Evolutionary conservation across 495 filamentous ascomycete species (phyloP).

Genomic region (Achaetomiella virescens): DNA sequence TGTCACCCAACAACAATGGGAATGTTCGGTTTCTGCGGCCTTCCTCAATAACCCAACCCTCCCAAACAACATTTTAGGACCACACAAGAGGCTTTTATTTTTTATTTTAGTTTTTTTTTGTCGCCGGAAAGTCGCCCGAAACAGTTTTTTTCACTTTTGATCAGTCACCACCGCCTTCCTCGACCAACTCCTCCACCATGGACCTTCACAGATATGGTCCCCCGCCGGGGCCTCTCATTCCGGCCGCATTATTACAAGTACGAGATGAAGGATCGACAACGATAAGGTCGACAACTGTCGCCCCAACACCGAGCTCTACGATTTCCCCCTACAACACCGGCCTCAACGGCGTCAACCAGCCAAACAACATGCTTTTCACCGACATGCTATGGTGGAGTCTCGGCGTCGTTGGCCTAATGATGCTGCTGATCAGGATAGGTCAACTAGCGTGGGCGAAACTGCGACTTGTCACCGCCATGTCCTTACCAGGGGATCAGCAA

Average conservation of each 20-base stretch:
- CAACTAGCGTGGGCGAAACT: conserved; percentile 40
- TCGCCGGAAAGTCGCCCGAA: no score
- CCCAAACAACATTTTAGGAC: neutral
- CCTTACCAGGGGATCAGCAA: conserved; percentile 36
- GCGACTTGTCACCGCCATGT: conserved; percentile 46
- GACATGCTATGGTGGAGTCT: conserved; percentile 46
- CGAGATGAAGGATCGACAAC: conserved; percentile 12
- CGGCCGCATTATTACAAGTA: conserved; percentile 12
- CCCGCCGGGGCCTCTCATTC: conserved; percentile 2
- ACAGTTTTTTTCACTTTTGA: neutral
- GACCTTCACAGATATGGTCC: conserved; percentile 21
- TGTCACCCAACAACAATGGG: conserved; percentile 12
- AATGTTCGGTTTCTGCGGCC: neutral
- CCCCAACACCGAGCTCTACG: conserved; percentile 25
- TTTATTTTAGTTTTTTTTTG: neutral
- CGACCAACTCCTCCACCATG: conserved; percentile 11
- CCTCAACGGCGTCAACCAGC: conserved; percentile 48
- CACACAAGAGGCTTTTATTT: neutral
- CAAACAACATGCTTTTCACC: conserved; percentile 42
- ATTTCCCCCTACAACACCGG: conserved; percentile 44
- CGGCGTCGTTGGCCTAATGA: conserved; percentile 39
- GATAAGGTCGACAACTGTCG: neutral
- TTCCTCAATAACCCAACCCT: conserved; percentile 5
- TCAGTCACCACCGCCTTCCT: neutral
- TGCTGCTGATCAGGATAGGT: conserved; percentile 40